Conservation (phyloP, 768 basidiomycete genomes). For the Leucosporidium yakuticum region DNA sequence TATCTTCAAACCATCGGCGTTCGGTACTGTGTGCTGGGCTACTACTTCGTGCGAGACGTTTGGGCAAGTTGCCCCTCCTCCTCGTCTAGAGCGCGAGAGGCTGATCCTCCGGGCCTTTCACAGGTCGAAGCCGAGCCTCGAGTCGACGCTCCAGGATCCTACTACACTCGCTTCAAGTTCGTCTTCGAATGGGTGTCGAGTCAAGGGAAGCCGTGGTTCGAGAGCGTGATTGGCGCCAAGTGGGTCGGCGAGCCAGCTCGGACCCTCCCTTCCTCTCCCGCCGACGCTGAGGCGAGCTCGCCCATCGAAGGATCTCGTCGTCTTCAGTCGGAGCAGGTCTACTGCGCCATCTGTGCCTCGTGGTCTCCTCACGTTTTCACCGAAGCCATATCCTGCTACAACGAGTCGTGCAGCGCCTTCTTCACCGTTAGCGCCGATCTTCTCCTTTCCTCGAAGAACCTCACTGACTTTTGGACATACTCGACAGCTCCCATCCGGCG, state of each 20-base stretch:
- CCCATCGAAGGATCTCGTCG: not conserved
- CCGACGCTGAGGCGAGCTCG: not conserved
- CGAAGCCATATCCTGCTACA: conserved; percentile 19
- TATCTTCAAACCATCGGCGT: not conserved
- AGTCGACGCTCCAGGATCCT: not conserved
- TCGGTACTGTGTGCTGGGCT: conserved; percentile 12
- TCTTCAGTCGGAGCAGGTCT: not conserved
- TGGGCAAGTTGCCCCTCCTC: conserved; percentile 6
- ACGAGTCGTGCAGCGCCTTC: conserved; percentile 24
- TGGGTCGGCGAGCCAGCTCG: not conserved
- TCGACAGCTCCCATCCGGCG: conserved; percentile 12
- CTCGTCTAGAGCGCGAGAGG: not conserved
- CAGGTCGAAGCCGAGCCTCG: conserved; percentile 21
- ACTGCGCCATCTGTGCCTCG: not conserved
- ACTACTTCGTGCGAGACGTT: conserved; percentile 21
- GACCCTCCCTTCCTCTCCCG: not conserved
- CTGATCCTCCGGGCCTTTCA: not conserved
- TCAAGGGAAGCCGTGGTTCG: conserved; percentile 31
- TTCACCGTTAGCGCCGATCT: conserved; percentile 14
- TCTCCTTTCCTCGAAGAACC: no score
- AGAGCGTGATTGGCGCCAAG: conserved; percentile 10
- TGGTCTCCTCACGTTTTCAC: conserved; percentile 4
- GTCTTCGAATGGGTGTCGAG: conserved; percentile 28
- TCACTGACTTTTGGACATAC: not conserved
- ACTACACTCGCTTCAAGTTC: conserved; percentile 17